Percentiles rank a stretch among this genome's conserved stretches.
These are phyloP conservation scores for Jacaranda mimosifolia DNA, from an alignment of 257 asterid genomes.

Conservation along the genomic window DNA sequence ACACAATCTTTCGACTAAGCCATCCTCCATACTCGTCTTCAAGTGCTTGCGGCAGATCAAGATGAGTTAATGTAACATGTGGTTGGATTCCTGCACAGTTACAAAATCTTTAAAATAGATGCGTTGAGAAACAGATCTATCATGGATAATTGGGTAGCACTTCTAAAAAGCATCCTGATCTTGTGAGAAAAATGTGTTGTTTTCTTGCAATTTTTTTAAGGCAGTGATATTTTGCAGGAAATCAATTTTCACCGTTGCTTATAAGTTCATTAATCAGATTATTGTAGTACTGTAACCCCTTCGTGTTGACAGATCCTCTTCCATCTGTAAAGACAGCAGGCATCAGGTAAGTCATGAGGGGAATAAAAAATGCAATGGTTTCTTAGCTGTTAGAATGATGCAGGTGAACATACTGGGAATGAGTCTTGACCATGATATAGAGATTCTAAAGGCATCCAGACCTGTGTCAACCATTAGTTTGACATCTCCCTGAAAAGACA, in stretches of 20 bases:
- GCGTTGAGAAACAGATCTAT: background rate
- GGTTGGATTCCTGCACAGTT: slow-evolving; percentile 63
- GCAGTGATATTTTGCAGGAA: background rate
- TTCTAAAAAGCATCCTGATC: background rate
- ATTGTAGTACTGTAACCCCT: slow-evolving; percentile 64
- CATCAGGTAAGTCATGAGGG: background rate
- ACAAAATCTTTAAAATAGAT: background rate
- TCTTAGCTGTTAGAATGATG: background rate
- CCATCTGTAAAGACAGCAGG: slow-evolving; percentile 44
- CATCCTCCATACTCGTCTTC: slow-evolving; percentile 68
- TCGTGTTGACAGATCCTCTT: slow-evolving; percentile 51
- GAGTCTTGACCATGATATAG: slow-evolving; percentile 59
- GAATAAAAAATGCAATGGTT: background rate
- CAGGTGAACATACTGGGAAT: slow-evolving; percentile 48
- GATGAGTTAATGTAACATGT: slow-evolving; percentile 55
- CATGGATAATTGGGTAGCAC: background rate
- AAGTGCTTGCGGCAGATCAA: slow-evolving; percentile 67
- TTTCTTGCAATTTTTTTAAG: background rate
- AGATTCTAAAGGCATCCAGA: slow-evolving; percentile 49
- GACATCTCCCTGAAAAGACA: slow-evolving; percentile 44
- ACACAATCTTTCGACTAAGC: slow-evolving; percentile 62
- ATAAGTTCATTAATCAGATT: slow-evolving; percentile 57
- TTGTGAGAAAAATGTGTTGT: background rate
- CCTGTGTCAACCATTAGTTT: slow-evolving; percentile 46
- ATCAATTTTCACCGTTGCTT: slow-evolving; percentile 46